phyloP scores from a whole-genome alignment of 371 early-diverging fungal genomes.

The Apophysomyces variabilis region DNA sequence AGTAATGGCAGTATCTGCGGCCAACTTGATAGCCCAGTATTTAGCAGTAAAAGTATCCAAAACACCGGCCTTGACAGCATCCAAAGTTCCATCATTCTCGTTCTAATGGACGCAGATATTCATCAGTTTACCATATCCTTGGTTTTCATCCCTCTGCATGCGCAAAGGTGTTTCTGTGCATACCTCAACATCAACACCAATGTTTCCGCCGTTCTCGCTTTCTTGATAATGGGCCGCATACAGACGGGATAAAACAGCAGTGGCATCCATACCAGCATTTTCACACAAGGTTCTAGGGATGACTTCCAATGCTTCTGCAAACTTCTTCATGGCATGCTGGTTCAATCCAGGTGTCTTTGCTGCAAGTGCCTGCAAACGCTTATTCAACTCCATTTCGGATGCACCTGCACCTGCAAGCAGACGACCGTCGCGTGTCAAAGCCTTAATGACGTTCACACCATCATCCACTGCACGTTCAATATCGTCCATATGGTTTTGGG shows the following conservation, averaged over 20 bases:
- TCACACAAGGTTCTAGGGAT: constrained; percentile 96
- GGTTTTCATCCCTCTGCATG: constrained; percentile 22
- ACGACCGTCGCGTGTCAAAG: constrained; percentile 86
- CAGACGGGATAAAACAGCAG: constrained; percentile 90
- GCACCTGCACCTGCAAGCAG: constrained; percentile 97
- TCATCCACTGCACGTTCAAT: constrained; percentile 98
- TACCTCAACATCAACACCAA: constrained; percentile 85
- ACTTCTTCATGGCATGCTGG: constrained; percentile 96
- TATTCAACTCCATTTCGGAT: constrained; percentile 91
- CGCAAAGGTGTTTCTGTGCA: no score
- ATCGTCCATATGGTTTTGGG: constrained; percentile 97
- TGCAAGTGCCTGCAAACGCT: constrained; percentile 71
- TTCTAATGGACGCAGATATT: constrained; percentile 32
- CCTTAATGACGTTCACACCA: constrained; percentile 97
- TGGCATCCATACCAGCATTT: constrained; percentile 96
- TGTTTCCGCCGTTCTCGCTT: constrained; percentile 46
- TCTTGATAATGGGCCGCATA: constrained; percentile 92
- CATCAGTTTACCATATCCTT: not conserved
- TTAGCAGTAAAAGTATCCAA: constrained; percentile 85
- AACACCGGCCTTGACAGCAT: constrained; percentile 79
- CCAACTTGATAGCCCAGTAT: constrained; percentile 86
- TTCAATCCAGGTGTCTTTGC: constrained; percentile 93
- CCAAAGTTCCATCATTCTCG: constrained; percentile 76
- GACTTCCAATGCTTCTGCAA: constrained; percentile 95
- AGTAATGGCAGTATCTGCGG: constrained; percentile 93